Conservation (phyloP, 1,284 basidiomycete species). For the Ustilago sp. region DNA sequence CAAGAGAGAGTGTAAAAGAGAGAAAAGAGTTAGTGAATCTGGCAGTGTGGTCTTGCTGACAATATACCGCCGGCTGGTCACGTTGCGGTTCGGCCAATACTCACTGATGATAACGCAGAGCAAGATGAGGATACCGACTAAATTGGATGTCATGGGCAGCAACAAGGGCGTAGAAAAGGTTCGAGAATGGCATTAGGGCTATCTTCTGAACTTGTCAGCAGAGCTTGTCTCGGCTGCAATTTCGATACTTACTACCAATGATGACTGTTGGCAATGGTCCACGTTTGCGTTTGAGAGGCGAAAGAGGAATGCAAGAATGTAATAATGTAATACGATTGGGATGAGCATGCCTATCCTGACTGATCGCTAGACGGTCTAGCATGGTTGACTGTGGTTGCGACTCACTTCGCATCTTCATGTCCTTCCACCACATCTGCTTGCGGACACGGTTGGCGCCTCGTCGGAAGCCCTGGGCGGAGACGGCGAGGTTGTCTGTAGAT, state of each 20-base stretch:
- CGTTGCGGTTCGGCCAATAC: slow-evolving; percentile 13
- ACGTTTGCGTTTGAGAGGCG: too few relatives aligned
- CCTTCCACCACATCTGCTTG: slow-evolving; percentile 81
- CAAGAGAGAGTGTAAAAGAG: neutral
- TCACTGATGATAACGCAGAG: slow-evolving; percentile 68
- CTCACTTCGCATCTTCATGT: slow-evolving; percentile 57
- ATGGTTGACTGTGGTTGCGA: neutral
- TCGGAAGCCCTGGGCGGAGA: slow-evolving; percentile 98
- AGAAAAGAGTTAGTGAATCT: neutral
- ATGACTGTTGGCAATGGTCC: slow-evolving; percentile 27
- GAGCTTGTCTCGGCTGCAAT: neutral
- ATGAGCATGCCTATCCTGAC: neutral
- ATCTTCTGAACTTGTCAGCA: neutral
- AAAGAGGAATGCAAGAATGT: neutral
- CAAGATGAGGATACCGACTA: slow-evolving; percentile 66
- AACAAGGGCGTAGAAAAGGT: neutral
- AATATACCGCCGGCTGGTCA: too few relatives aligned
- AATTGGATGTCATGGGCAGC: neutral
- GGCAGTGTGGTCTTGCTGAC: neutral
- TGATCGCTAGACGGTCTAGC: neutral
- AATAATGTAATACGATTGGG: neutral
- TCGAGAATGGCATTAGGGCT: neutral
- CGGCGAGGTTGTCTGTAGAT: slow-evolving; percentile 86
- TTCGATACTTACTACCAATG: slow-evolving; percentile 31
- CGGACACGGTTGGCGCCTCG: slow-evolving; percentile 95